phyloP scores from a whole-genome alignment of 768 basidiomycete genomes.

The Mycena capillaripes region DNA sequence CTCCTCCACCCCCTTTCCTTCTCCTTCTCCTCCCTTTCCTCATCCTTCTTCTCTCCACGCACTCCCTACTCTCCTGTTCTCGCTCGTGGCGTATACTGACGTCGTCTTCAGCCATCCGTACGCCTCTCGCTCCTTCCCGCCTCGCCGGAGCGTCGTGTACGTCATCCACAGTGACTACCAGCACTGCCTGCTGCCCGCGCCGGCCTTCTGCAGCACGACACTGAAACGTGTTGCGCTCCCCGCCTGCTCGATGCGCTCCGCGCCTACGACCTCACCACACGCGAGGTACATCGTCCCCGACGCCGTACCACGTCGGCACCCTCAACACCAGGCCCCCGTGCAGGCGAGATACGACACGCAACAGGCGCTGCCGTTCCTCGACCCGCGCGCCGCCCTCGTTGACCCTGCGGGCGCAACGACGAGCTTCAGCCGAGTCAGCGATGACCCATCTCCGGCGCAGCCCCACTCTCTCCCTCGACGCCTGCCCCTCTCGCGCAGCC shows the following conservation, averaged over 20 bases:
- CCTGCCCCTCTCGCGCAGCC: not conserved
- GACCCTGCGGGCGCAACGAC: not conserved
- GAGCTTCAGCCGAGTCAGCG: not conserved
- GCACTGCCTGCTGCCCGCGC: too few species aligned
- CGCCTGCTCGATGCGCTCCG: not conserved
- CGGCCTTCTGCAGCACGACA: constrained; percentile 1
- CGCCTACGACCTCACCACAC: not conserved
- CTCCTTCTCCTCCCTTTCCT: not conserved
- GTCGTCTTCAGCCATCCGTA: not conserved
- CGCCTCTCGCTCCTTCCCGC: too few species aligned
- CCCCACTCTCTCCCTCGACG: not conserved
- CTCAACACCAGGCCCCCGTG: not conserved
- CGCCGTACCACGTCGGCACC: not conserved
- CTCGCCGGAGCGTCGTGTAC: too few species aligned
- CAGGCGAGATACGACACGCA: not conserved
- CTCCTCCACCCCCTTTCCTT: not conserved
- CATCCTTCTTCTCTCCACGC: constrained; percentile 1
- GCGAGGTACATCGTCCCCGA: too few species aligned
- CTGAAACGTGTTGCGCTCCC: not conserved
- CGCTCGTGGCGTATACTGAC: not conserved
- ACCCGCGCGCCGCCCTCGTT: not conserved
- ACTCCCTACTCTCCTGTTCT: not conserved
- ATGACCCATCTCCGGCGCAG: not conserved
- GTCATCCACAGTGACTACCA: too few species aligned
- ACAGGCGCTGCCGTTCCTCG: not conserved